Conservation (phyloP, 2,329 filamentous ascomycete genomes). For the Phoma sp. region DNA sequence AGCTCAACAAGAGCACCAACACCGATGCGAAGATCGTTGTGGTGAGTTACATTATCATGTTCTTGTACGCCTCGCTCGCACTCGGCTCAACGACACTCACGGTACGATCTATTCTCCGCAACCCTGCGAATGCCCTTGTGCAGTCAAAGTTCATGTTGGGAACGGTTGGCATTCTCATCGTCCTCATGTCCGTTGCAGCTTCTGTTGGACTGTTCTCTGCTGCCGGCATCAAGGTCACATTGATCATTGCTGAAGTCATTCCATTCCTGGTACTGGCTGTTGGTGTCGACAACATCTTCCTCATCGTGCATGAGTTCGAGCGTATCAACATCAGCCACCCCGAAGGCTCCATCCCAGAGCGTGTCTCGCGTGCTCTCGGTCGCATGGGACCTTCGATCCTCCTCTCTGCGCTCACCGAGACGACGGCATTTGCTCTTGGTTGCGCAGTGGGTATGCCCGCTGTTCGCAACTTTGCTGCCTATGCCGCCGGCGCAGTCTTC, state of each 20-base stretch:
- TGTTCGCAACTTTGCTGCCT: constrained; percentile 95
- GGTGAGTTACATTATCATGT: constrained; percentile 99
- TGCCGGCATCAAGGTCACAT: constrained; percentile 87
- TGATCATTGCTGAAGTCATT: constrained; percentile 98
- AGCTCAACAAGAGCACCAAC: constrained; percentile 97
- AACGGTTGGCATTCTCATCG: constrained; percentile 92
- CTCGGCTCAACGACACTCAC: constrained; percentile 87
- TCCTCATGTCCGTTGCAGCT: constrained; percentile 95
- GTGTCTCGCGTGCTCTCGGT: constrained; percentile 86
- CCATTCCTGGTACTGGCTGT: constrained; percentile 96
- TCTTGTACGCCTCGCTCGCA: constrained; percentile 92
- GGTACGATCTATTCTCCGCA: constrained; percentile 76
- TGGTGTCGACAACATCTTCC: constrained; percentile 97
- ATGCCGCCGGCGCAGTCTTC: constrained; percentile 93
- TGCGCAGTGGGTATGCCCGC: constrained; percentile 97
- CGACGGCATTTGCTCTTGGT: constrained; percentile 88
- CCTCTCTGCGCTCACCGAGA: constrained; percentile 93
- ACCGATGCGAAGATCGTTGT: constrained; percentile 97
- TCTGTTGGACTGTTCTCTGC: constrained; percentile 96
- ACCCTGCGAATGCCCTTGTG: constrained; percentile 84
- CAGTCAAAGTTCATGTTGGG: constrained; percentile 97
- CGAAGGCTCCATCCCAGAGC: constrained; percentile 84
- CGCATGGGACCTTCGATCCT: constrained; percentile 97
- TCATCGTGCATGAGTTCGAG: constrained; percentile 98
- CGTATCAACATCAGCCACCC: constrained; percentile 91